Evolutionary conservation across 2,329 filamentous ascomycete genomes (phyloP).

Genomic region (Ceratocystis cubensis): DNA sequence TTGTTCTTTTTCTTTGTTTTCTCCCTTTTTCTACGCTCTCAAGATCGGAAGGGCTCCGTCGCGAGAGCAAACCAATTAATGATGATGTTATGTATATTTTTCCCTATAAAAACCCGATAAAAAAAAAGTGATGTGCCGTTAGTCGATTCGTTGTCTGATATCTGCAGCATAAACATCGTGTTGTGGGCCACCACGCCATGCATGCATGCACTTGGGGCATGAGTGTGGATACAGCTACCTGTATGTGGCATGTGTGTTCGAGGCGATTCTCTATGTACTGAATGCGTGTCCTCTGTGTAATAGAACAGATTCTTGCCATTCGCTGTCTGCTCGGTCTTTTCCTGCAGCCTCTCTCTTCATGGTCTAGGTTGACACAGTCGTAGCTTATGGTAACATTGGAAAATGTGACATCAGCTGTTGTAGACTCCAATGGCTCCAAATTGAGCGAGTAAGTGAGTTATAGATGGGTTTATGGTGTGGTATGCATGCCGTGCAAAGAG

Average conservation of each 20-base stretch:
- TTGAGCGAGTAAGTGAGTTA: too few species aligned
- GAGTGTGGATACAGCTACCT: too few species aligned
- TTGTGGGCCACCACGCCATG: background rate
- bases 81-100: background rate
- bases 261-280: background rate
- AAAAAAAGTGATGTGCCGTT: background rate
- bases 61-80: constrained; percentile 2
- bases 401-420: too few species aligned
- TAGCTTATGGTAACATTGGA: too few species aligned
- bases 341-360: too few species aligned
- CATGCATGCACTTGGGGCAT: background rate
- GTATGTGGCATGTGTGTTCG: too few species aligned
- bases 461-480: too few species aligned
- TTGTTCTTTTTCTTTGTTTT: background rate
- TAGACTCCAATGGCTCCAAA: too few species aligned
- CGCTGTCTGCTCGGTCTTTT: too few species aligned
- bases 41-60: constrained; percentile 14
- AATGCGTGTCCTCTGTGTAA: background rate
- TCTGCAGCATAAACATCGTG: background rate
- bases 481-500: too few species aligned
- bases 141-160: background rate
- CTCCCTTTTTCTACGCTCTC: background rate
- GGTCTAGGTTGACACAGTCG: too few species aligned
- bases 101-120: background rate
- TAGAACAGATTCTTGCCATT: too few species aligned